These are phyloP conservation scores for Endoconidiophora polonica DNA, from an alignment of 2,329 filamentous ascomycete species.

Conservation along the genomic window DNA sequence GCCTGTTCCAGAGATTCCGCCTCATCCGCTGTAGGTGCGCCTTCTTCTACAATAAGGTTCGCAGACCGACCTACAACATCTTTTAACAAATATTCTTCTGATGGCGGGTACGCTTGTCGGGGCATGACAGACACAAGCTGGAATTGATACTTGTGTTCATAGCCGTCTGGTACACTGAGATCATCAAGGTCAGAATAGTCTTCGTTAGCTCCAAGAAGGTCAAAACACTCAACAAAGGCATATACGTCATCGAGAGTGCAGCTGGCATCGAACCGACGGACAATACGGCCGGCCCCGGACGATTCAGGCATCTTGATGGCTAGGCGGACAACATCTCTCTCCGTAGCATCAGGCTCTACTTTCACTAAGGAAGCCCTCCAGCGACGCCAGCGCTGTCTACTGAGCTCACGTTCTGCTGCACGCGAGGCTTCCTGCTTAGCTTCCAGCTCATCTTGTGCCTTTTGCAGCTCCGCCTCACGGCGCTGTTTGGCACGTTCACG, in stretches of 20 bases:
- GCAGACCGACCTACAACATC: constrained; percentile 66
- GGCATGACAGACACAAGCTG: constrained; percentile 74
- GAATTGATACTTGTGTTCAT: constrained; percentile 73
- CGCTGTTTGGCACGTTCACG: constrained; percentile 64
- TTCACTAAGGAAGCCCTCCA: constrained; percentile 59
- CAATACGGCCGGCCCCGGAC: constrained; percentile 51
- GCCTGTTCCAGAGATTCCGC: constrained; percentile 8
- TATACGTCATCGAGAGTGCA: constrained; percentile 76
- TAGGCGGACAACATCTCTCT: constrained; percentile 56
- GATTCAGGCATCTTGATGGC: constrained; percentile 45
- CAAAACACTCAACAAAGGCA: constrained; percentile 87
- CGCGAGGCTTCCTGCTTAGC: constrained; percentile 50
- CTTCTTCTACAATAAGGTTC: constrained; percentile 74
- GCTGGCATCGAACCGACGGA: constrained; percentile 55
- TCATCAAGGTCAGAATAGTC: constrained; percentile 18
- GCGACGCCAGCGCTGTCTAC: constrained; percentile 51
- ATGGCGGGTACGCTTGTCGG: constrained; percentile 59
- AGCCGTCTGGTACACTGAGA: constrained; percentile 40
- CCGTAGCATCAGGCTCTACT: constrained; percentile 46
- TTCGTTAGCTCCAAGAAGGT: constrained; percentile 32
- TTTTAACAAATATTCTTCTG: constrained; percentile 46
- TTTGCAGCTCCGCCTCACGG: constrained; percentile 49
- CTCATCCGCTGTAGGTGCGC: constrained; percentile 20
- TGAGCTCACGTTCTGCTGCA: constrained; percentile 30
- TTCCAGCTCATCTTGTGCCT: constrained; percentile 36